Percentiles rank a stretch among this genome's conserved stretches.
Evolutionary conservation across 352 stramenopile genomes (phyloP).

Genomic region (Pythium monospermum): DNA sequence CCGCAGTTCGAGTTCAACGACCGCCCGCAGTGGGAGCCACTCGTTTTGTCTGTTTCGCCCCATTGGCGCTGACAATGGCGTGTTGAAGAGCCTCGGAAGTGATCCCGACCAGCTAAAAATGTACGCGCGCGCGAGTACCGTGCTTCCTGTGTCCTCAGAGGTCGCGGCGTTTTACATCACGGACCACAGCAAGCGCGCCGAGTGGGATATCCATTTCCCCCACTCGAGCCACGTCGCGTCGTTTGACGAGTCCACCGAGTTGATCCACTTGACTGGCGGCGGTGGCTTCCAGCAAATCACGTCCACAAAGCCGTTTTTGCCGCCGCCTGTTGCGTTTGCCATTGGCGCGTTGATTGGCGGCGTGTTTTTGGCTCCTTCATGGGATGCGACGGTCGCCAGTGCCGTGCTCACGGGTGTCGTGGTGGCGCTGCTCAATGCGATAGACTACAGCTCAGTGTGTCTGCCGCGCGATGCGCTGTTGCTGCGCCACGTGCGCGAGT

Average conservation of each 20-base stretch:
- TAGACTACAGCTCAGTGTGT: conserved; percentile 52
- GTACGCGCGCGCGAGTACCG: conserved; percentile 59
- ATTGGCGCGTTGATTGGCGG: conserved; percentile 37
- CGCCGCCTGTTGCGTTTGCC: conserved; percentile 41
- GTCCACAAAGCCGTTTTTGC: conserved; percentile 41
- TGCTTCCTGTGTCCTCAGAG: conserved; percentile 60
- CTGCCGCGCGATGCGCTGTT: conserved; percentile 62
- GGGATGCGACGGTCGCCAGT: conserved; percentile 38
- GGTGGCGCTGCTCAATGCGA: conserved; percentile 34
- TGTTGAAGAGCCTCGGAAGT: conserved; percentile 54
- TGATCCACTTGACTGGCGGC: conserved; percentile 67
- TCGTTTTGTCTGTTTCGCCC: conserved; percentile 55
- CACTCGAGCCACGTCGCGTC: conserved; percentile 52
- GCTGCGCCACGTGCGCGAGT: conserved; percentile 68
- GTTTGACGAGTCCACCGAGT: conserved; percentile 70
- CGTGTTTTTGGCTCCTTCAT: conserved; percentile 38
- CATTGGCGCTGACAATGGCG: conserved; percentile 42
- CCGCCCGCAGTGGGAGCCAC: too few relatives aligned
- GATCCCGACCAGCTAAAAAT: conserved; percentile 30
- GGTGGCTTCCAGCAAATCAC: conserved; percentile 42
- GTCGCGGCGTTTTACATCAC: conserved; percentile 56
- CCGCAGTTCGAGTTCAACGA: conserved; percentile 9
- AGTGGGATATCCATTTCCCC: conserved; percentile 79
- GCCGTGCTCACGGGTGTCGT: conserved; percentile 52
- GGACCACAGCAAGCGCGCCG: conserved; percentile 61